A percentile compares a stretch with the other conserved stretches of the same genome.
phyloP scores from a whole-genome alignment of 23 red algal genomes.

The Cyanidioschyzon merolae region DNA sequence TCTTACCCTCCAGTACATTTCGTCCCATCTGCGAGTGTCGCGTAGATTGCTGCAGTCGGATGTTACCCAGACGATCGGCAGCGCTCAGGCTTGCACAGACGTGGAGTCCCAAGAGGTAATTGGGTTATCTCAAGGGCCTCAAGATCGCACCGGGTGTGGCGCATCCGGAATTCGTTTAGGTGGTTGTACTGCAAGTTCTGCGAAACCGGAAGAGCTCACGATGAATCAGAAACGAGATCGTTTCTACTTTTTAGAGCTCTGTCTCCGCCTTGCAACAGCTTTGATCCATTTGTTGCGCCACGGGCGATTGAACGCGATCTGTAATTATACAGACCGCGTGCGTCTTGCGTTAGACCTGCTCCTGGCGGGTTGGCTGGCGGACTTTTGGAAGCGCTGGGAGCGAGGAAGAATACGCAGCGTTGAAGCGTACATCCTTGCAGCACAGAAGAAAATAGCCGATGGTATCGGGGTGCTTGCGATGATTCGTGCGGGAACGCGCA shows the following conservation, averaged over 20 bases:
- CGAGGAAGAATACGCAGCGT: not conserved
- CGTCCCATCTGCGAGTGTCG: not conserved
- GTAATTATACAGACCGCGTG: not conserved
- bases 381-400: not conserved
- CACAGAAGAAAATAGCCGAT: not conserved
- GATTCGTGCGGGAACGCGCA: not conserved
- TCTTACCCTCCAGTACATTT: not conserved
- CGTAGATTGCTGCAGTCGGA: not conserved
- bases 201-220: not conserved
- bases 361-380: not conserved
- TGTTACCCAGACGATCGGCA: not conserved
- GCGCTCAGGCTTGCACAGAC: not conserved
- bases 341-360: constrained; percentile 3
- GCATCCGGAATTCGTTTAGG: not conserved
- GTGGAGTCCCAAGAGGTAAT: not conserved
- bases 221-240: not conserved
- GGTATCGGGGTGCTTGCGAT: not conserved
- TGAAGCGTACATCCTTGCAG: not conserved
- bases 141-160: not conserved
- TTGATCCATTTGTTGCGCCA: not conserved
- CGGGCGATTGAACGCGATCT: not conserved
- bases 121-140: not conserved
- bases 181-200: not conserved
- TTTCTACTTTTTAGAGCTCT: not conserved
- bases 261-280: not conserved